A percentile compares a stretch with the other conserved stretches of the same genome.
These are phyloP conservation scores for Blastobotrys peoriensis DNA, from an alignment of 805 yeast genomes.

Conservation along the genomic window DNA sequence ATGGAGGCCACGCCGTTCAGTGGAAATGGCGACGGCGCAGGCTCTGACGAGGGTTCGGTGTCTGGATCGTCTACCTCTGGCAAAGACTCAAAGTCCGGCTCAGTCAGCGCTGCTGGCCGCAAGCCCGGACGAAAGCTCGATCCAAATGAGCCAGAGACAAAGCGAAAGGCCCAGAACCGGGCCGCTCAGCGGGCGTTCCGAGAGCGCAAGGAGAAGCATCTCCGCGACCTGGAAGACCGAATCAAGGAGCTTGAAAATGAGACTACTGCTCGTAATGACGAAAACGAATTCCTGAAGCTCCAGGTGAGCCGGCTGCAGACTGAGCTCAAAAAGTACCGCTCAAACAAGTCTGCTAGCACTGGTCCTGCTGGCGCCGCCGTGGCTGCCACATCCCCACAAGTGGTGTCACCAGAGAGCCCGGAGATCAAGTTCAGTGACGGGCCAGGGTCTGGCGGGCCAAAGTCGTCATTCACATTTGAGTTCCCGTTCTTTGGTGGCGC, in stretches of 20 bases:
- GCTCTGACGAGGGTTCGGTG: constrained; percentile 3
- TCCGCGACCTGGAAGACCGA: constrained; percentile 78
- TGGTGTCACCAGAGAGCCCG: background rate
- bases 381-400: constrained; percentile 1
- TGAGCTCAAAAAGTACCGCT: constrained; percentile 60
- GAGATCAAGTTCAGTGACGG: constrained; percentile 1
- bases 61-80: constrained; percentile 2
- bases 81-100: too few relatives aligned
- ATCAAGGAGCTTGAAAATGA: constrained; percentile 68
- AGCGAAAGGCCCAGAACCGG: constrained; percentile 92
- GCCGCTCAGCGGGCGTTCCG: constrained; percentile 98
- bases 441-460: constrained; percentile 4
- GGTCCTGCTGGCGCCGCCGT: background rate
- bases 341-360: background rate
- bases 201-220: constrained; percentile 83
- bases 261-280: constrained; percentile 60
- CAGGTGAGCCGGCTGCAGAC: constrained; percentile 70
- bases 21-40: constrained; percentile 5
- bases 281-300: constrained; percentile 63
- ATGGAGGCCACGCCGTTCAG: background rate
- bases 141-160: constrained; percentile 72
- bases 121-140: constrained; percentile 77
- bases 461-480: constrained; percentile 40
- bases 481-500: constrained; percentile 43
- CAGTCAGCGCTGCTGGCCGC: background rate